Base-by-base conservation (phyloP, 2,329 filamentous ascomycete genomes). In the Aaosphaeria arxii region DNA sequence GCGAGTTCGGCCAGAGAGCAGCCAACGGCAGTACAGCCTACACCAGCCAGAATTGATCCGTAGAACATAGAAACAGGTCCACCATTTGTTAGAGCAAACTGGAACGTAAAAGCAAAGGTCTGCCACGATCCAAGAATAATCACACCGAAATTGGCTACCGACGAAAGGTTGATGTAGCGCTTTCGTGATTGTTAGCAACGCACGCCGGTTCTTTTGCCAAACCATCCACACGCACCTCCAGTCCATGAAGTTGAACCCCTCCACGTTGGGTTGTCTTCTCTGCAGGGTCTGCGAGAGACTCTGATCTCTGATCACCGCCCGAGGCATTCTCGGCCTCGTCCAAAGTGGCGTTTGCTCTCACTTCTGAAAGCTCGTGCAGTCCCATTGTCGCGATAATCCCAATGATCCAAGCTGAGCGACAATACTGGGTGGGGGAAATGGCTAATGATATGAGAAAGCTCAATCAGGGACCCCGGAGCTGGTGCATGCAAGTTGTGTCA, bases 1-100 rank as follows among this genome's bases (percentile, higher is more conserved):
- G 64, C 63, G 31, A 67, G 30, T 44, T 67, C 62, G 17, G 56
- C 63, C 24, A 67, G 49, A 11, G 59, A 70, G 9, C 68, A 66
- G 5, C 63, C 64, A 6, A 69, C 58, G 6, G 67, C 65, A 40
- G 51, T 57, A 4, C 54, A 52, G 5, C 63, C 63, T 11, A 59
- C 48, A 29, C 57, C 49, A 28, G 57, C 61, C 17, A 67, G 45
- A 6, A 67, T 58, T 6, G 50, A 52, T 30, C 64, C 64, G 45
- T 63, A 66, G 42, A 65, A 56, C 38, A 66, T 61, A 7, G 62
- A 57, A 2, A 58, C 55, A 6, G 62, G 61, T 4, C 63, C 64
- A n/a, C 63, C 63, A 49, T 66, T 66, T 7, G 43, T 44, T 4
- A 66, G 46, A 6, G 59, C 56, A 33, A 61, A 58, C 35, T 65